These are phyloP conservation scores for Helotiales sp. DNA, from an alignment of 2,329 filamentous ascomycete genomes.

Conservation along the genomic window DNA sequence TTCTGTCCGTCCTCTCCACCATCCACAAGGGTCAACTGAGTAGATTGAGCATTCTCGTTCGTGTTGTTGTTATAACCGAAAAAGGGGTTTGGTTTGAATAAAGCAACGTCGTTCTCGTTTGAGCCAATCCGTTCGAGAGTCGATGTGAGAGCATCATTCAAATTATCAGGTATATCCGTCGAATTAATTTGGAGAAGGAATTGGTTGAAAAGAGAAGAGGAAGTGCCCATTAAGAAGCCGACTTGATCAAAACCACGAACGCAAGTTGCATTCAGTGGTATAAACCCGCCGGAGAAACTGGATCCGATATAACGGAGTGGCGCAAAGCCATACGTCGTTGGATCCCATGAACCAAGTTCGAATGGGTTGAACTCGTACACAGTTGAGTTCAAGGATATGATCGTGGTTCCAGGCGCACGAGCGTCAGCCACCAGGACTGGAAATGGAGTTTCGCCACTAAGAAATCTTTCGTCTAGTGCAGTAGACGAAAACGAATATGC, in stretches of 20 bases:
- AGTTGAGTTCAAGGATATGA: slow-evolving; percentile 72
- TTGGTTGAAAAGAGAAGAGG: slow-evolving; percentile 82
- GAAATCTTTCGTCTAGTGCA: background rate
- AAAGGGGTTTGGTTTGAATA: slow-evolving; percentile 79
- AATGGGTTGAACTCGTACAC: slow-evolving; percentile 80
- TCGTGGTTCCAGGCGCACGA: slow-evolving; percentile 62
- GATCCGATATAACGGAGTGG: slow-evolving; percentile 75
- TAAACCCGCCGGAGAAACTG: slow-evolving; percentile 66
- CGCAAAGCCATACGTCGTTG: slow-evolving; percentile 72
- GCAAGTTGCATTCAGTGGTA: slow-evolving; percentile 64
- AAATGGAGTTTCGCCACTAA: slow-evolving; percentile 55
- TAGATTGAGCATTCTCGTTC: slow-evolving; percentile 55
- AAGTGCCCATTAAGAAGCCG: slow-evolving; percentile 85
- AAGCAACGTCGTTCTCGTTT: slow-evolving; percentile 72
- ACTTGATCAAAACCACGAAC: slow-evolving; percentile 83
- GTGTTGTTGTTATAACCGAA: slow-evolving; percentile 63
- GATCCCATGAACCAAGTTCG: slow-evolving; percentile 79
- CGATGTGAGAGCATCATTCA: slow-evolving; percentile 55
- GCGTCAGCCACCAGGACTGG: slow-evolving; percentile 75
- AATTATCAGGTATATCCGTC: slow-evolving; percentile 51
- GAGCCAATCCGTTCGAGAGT: slow-evolving; percentile 61
- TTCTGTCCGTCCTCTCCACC: slow-evolving; percentile 81
- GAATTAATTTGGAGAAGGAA: slow-evolving; percentile 69
- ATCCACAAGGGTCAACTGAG: slow-evolving; percentile 73
- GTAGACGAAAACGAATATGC: background rate